phyloP scores from a whole-genome alignment of 2,329 filamentous ascomycete genomes.

The Nannizzia gypsea region DNA sequence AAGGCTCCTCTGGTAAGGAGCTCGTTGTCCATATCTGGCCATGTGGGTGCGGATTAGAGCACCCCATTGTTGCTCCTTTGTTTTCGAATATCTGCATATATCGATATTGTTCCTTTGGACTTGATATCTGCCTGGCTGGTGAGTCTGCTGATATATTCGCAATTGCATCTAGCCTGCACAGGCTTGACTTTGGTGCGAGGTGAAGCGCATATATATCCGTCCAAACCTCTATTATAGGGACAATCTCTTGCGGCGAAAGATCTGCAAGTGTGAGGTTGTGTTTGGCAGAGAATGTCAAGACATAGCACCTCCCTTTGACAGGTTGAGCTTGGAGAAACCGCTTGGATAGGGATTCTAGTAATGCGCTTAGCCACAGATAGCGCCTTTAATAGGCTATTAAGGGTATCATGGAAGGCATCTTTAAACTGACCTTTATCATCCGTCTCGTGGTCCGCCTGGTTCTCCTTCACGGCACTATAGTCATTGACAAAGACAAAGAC shows the following conservation, averaged over 20 bases:
- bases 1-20: constrained; percentile 77
- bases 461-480: constrained; percentile 91
- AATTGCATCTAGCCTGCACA: constrained; percentile 39
- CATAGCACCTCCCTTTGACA: constrained; percentile 92
- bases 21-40: constrained; percentile 95
- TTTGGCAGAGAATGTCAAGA: constrained; percentile 82
- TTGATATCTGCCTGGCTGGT: constrained; percentile 33
- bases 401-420: background rate
- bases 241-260: constrained; percentile 62
- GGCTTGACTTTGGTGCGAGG: constrained; percentile 58
- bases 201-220: constrained; percentile 78
- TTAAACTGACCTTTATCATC: constrained; percentile 37
- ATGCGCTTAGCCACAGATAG: background rate
- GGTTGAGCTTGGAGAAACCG: constrained; percentile 69
- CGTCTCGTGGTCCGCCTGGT: constrained; percentile 65
- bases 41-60: constrained; percentile 95
- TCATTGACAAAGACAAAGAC: constrained; percentile 97
- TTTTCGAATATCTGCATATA: constrained; percentile 99
- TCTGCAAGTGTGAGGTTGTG: constrained; percentile 91
- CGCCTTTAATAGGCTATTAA: background rate
- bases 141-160: constrained; percentile 42
- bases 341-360: constrained; percentile 44
- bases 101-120: constrained; percentile 64
- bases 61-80: constrained; percentile 95
- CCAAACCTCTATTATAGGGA: constrained; percentile 81